Evolutionary conservation across 768 basidiomycete species (phyloP).

Genomic region (Trametes meyenii): DNA sequence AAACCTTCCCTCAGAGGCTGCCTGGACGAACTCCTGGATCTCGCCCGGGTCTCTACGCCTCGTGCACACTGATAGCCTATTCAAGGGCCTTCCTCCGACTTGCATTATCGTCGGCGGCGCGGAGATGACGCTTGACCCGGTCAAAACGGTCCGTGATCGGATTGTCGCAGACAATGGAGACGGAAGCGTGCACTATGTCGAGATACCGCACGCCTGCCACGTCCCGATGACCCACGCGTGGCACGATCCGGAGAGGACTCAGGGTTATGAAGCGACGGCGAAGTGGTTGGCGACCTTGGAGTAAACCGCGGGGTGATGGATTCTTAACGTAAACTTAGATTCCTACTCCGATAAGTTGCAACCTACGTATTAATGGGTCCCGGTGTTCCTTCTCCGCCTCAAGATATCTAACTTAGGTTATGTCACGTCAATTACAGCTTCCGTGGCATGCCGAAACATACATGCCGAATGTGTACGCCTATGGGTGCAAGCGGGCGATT

Average conservation of each 20-base stretch:
- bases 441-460: too few relatives aligned
- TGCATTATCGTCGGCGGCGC: slow-evolving; percentile 33
- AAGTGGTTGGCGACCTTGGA: slow-evolving; percentile 1
- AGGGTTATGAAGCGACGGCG: neutral
- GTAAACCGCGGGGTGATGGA: too few relatives aligned
- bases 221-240: neutral
- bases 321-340: too few relatives aligned
- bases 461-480: too few relatives aligned
- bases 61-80: slow-evolving; percentile 8
- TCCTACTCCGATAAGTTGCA: too few relatives aligned
- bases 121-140: slow-evolving; percentile 34
- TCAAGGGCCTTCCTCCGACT: slow-evolving; percentile 32
- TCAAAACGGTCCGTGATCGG: slow-evolving; percentile 30
- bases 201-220: slow-evolving; percentile 1
- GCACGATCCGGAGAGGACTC: slow-evolving; percentile 12
- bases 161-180: slow-evolving; percentile 32
- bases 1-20: neutral
- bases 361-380: too few relatives aligned
- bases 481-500: too few relatives aligned
- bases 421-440: too few relatives aligned
- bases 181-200: neutral
- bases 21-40: slow-evolving; percentile 15
- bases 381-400: too few relatives aligned
- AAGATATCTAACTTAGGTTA: too few relatives aligned
- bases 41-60: slow-evolving; percentile 10